phyloP scores from a whole-genome alignment of 225 moss, liverwort and hornwort species.

The Pseudoscleropodium purum region DNA sequence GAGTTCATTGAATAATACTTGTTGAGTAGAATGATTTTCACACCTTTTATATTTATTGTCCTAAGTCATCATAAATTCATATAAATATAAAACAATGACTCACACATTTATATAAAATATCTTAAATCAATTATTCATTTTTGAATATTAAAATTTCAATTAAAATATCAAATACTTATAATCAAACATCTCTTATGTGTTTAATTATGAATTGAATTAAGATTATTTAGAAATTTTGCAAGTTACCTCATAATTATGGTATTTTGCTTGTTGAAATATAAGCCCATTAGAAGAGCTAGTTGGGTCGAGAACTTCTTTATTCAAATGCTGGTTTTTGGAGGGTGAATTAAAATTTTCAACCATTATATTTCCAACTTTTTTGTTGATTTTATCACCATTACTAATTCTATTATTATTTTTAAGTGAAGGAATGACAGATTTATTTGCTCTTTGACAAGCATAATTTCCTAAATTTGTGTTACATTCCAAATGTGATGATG shows the following conservation, averaged over 20 bases:
- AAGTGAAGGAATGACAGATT: neutral
- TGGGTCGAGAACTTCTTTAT: neutral
- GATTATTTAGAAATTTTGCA: neutral
- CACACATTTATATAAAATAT: neutral
- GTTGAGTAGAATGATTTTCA: neutral
- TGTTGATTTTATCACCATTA: neutral
- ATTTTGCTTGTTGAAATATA: neutral
- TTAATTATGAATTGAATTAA: too few relatives aligned
- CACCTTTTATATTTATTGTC: neutral
- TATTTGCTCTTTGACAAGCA: constrained; percentile 3
- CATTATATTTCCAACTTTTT: neutral
- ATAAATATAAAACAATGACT: neutral
- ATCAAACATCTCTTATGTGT: neutral
- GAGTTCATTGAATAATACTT: neutral
- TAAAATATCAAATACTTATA: neutral
- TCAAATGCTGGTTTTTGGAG: neutral
- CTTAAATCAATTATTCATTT: too few relatives aligned
- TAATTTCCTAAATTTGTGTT: neutral
- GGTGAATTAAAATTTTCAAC: neutral
- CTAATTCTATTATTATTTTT: neutral
- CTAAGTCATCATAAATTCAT: neutral
- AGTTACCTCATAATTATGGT: neutral
- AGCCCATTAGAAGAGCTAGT: neutral
- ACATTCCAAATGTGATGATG: neutral
- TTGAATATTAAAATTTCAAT: too few relatives aligned